Percentiles rank a stretch among this genome's conserved stretches.
phyloP scores from a whole-genome alignment of 768 basidiomycete genomes.

The Boletus barrowsii region DNA sequence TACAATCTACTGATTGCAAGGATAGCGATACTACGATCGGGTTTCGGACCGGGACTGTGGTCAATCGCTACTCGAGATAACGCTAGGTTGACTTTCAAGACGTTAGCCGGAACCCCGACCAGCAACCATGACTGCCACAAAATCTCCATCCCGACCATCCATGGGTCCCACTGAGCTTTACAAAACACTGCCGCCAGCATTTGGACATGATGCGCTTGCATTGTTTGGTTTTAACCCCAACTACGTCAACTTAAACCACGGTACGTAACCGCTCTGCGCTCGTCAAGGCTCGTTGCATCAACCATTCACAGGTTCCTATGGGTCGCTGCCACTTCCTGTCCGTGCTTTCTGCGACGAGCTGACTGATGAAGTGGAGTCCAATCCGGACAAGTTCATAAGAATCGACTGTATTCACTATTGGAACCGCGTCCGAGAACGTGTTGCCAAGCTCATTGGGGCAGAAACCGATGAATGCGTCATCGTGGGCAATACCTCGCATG shows the following conservation, averaged over 20 bases:
- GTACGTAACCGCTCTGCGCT: conserved; percentile 31
- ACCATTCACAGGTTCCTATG: conserved; percentile 51
- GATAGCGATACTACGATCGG: too few relatives aligned
- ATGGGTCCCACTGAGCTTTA: conserved; percentile 14
- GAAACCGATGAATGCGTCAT: conserved; percentile 58
- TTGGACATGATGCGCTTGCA: conserved; percentile 54
- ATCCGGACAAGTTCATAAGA: conserved; percentile 55
- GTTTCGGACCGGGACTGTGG: too few relatives aligned
- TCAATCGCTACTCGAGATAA: too few relatives aligned
- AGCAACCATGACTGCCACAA: conserved; percentile 4
- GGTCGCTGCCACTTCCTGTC: conserved; percentile 54
- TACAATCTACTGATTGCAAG: too few relatives aligned
- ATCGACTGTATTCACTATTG: conserved; percentile 36
- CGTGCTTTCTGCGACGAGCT: conserved; percentile 42
- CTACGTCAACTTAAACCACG: conserved; percentile 66
- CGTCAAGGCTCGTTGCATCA: background rate
- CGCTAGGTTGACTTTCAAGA: too few relatives aligned
- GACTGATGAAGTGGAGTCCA: conserved; percentile 43
- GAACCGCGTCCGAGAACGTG: conserved; percentile 38
- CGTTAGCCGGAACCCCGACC: background rate
- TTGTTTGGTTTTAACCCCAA: conserved; percentile 55
- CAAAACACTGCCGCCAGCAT: conserved; percentile 37
- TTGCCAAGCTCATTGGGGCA: conserved; percentile 51
- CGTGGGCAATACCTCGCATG: conserved; percentile 30
- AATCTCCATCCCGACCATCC: background rate